Evolutionary conservation across 345 rosid genomes (phyloP).

Genomic region (Camelina neglecta): DNA sequence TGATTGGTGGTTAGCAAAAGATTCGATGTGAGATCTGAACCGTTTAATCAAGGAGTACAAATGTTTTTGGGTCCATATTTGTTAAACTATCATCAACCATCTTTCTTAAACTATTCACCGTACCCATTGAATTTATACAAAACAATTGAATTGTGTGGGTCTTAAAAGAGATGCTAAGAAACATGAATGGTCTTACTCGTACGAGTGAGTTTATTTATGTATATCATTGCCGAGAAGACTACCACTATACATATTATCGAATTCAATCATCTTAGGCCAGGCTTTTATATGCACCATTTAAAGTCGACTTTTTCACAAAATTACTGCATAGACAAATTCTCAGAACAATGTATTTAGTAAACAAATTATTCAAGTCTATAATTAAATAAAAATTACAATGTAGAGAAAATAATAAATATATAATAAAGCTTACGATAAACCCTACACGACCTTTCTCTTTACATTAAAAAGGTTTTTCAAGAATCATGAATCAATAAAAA

Average conservation of each 20-base stretch:
- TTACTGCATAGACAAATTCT: not conserved
- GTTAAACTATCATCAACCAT: not conserved
- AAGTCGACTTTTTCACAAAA: not conserved
- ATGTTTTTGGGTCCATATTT: not conserved
- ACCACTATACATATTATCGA: too few relatives aligned
- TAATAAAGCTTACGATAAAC: conserved; percentile 21
- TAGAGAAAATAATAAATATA: conserved; percentile 19
- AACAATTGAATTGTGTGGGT: not conserved
- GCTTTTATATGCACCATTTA: too few relatives aligned
- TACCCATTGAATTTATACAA: not conserved
- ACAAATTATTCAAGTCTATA: conserved; percentile 21
- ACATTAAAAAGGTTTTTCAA: conserved; percentile 34
- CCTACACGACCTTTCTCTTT: conserved; percentile 35
- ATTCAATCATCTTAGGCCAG: too few relatives aligned
- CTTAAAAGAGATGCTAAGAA: not conserved
- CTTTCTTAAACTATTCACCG: not conserved
- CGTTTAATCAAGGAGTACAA: not conserved
- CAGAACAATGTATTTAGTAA: not conserved
- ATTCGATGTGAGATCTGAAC: not conserved
- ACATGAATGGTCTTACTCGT: not conserved
- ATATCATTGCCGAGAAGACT: not conserved
- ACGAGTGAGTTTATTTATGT: too few relatives aligned
- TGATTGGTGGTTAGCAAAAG: not conserved
- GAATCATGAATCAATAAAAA: conserved; percentile 42
- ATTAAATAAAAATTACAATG: conserved; percentile 16